Evolutionary conservation across 2,329 filamentous ascomycete species (phyloP).

Genomic region (Fusarium sp.): DNA sequence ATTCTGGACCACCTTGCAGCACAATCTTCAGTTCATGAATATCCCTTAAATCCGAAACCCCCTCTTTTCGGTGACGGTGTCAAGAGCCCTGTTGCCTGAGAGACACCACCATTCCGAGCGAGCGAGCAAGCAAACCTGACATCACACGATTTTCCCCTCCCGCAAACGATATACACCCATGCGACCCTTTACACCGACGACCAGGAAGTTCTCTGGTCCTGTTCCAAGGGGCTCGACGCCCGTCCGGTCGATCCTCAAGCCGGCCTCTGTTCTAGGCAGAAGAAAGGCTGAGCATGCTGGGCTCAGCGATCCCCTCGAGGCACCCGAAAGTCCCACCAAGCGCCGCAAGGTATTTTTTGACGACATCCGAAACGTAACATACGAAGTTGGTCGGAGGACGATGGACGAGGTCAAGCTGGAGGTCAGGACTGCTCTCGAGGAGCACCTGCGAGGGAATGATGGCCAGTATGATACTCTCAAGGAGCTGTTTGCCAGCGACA

Average conservation of each 20-base stretch:
- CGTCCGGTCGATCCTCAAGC: constrained; percentile 66
- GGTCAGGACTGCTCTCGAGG: constrained; percentile 67
- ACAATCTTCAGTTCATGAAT: constrained; percentile 40
- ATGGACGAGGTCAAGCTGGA: constrained; percentile 68
- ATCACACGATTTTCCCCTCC: constrained; percentile 4
- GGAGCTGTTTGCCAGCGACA: constrained; percentile 66
- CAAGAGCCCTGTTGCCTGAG: constrained; percentile 41
- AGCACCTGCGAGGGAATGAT: constrained; percentile 67
- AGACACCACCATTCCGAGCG: constrained; percentile 38
- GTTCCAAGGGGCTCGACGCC: constrained; percentile 53
- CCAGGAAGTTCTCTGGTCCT: constrained; percentile 51
- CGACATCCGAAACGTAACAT: constrained; percentile 67
- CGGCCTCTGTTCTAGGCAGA: constrained; percentile 58
- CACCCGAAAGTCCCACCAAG: constrained; percentile 61
- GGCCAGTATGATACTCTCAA: constrained; percentile 73
- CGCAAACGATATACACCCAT: constrained; percentile 32
- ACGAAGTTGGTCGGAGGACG: constrained; percentile 65
- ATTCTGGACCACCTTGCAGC: constrained; percentile 31
- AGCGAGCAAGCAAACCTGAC: constrained; percentile 23
- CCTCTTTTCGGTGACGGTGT: constrained; percentile 19
- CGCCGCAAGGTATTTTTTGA: constrained; percentile 70
- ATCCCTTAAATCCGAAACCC: constrained; percentile 32
- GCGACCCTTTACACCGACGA: constrained; percentile 49
- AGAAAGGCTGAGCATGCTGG: constrained; percentile 59
- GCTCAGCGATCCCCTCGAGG: constrained; percentile 54